Conservation (phyloP, 345 rosid genomes). For the Lepidium sativum region DNA sequence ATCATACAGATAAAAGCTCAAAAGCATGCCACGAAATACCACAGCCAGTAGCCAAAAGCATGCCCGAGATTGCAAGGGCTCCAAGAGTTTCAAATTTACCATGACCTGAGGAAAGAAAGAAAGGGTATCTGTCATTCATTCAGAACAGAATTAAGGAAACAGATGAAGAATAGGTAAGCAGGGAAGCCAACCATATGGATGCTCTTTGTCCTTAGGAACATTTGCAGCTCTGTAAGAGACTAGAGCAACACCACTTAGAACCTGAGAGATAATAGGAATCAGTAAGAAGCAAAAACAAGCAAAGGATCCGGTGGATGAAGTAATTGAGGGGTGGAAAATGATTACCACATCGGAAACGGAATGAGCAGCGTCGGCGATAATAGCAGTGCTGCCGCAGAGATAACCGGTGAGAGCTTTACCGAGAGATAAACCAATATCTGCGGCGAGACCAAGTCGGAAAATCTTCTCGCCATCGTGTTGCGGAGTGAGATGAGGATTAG, state of each 20-base stretch:
- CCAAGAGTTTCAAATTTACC: constrained; percentile 91
- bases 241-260: constrained; percentile 81
- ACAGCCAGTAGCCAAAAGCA: constrained; percentile 86
- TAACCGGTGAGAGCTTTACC: constrained; percentile 31
- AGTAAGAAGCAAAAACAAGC: too few species aligned
- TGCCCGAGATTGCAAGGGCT: constrained; percentile 84
- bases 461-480: constrained; percentile 51
- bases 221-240: constrained; percentile 77
- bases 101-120: constrained; percentile 44
- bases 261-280: constrained; percentile 34
- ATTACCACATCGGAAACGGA: constrained; percentile 35
- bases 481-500: constrained; percentile 38
- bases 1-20: constrained; percentile 50
- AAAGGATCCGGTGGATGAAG: too few species aligned
- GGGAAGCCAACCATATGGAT: constrained; percentile 63
- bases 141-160: too few species aligned
- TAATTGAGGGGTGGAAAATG: not conserved
- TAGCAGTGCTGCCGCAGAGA: constrained; percentile 33
- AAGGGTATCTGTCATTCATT: too few species aligned
- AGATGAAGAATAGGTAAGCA: not conserved
- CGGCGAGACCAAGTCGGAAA: constrained; percentile 68
- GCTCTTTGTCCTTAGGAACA: constrained; percentile 83
- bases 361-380: constrained; percentile 37
- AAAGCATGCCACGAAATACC: constrained; percentile 90
- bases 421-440: constrained; percentile 27